These are phyloP conservation scores for Fusarium austroafricanum DNA, from an alignment of 2,329 filamentous ascomycete genomes.

Conservation along the genomic window DNA sequence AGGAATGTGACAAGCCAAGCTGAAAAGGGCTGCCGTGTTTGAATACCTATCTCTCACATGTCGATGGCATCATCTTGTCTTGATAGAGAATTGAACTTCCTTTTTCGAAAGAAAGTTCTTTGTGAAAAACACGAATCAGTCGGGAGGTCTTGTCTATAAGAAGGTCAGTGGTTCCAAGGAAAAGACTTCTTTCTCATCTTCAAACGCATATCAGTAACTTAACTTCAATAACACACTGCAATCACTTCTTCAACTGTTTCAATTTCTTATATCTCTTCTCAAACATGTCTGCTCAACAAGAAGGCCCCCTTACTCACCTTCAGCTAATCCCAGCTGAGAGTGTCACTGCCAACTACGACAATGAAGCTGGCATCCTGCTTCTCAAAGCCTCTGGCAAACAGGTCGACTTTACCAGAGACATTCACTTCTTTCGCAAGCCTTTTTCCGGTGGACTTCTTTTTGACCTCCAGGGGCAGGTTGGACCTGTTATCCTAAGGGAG, in stretches of 20 bases:
- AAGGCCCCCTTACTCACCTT: slow-evolving; percentile 5
- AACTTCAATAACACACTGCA: fast-evolving
- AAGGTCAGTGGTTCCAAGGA: not conserved
- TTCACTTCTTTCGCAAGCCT: slow-evolving; percentile 11
- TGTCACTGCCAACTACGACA: slow-evolving; percentile 20
- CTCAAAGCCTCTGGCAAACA: slow-evolving; percentile 16
- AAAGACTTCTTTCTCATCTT: not conserved
- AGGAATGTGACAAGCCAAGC: slow-evolving; percentile 10
- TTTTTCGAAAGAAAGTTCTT: too few species aligned
- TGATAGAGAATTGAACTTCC: fast-evolving
- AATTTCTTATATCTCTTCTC: not conserved
- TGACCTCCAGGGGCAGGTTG: slow-evolving; percentile 13
- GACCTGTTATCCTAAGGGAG: slow-evolving; percentile 1
- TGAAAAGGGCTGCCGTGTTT: not conserved
- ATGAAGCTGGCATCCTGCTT: slow-evolving; percentile 6
- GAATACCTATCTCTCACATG: not conserved
- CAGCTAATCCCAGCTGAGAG: slow-evolving; percentile 17
- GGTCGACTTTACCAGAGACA: slow-evolving; percentile 14
- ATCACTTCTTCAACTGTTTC: too few species aligned
- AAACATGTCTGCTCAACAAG: slow-evolving; percentile 3
- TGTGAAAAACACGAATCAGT: not conserved
- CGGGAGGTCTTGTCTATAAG: not conserved
- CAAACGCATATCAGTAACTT: not conserved
- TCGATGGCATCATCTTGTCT: not conserved
- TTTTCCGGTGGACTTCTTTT: slow-evolving; percentile 24